Conservation (phyloP, 2,329 filamentous ascomycete genomes). For the Cytospora schulzeri region DNA sequence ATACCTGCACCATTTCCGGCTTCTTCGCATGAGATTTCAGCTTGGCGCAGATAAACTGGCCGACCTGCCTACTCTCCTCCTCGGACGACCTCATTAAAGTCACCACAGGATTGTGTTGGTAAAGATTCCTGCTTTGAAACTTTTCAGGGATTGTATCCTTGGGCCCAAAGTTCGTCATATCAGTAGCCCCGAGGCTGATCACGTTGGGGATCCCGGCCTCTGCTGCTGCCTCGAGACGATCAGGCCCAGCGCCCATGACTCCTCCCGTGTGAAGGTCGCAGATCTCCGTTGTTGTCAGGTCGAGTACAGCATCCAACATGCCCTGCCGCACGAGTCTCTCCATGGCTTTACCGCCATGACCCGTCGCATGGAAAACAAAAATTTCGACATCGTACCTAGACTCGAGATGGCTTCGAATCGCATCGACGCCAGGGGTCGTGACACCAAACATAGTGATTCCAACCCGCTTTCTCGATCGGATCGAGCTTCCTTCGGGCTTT, state of each 20-base stretch:
- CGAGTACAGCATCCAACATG: conserved; percentile 65
- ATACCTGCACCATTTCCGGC: conserved; percentile 52
- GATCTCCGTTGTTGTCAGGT: conserved; percentile 73
- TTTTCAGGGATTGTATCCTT: conserved; percentile 55
- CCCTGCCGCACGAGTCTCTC: conserved; percentile 62
- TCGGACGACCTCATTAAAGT: conserved; percentile 66
- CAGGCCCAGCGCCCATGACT: conserved; percentile 59
- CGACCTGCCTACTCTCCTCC: conserved; percentile 60
- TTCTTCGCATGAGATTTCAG: conserved; percentile 45
- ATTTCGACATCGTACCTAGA: conserved; percentile 52
- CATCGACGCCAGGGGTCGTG: conserved; percentile 66
- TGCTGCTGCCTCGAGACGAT: conserved; percentile 59
- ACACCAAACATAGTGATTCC: conserved; percentile 77
- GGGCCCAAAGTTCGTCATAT: conserved; percentile 68
- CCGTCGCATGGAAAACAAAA: conserved; percentile 67
- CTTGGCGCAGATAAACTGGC: conserved; percentile 56
- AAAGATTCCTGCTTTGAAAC: conserved; percentile 54
- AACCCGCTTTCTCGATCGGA: conserved; percentile 46
- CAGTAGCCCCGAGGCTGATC: conserved; percentile 51
- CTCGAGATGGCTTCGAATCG: conserved; percentile 54
- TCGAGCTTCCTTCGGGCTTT: background rate
- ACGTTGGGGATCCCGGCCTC: conserved; percentile 57
- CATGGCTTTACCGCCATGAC: conserved; percentile 69
- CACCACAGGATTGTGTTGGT: conserved; percentile 66
- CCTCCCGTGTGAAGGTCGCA: conserved; percentile 66